Evolutionary conservation across 495 filamentous ascomycete genomes (phyloP).

Genomic region (Viridothelium virens): DNA sequence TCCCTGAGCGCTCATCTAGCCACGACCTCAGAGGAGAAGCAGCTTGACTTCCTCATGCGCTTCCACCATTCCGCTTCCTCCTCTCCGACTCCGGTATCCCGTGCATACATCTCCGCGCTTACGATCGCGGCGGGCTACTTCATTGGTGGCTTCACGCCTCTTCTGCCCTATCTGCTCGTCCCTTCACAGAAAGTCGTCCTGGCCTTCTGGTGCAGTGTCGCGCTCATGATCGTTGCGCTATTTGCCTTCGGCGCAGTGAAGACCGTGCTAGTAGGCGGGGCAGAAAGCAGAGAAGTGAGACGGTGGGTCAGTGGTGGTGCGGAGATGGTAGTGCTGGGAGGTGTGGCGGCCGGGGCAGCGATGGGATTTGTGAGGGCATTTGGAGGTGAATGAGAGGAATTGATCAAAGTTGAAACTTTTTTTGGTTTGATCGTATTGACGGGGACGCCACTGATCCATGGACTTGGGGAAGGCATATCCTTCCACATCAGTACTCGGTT

Average conservation of each 20-base stretch:
- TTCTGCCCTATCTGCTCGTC: constrained; percentile 73
- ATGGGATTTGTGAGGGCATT: constrained; percentile 58
- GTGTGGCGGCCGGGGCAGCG: constrained; percentile 55
- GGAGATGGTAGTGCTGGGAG: constrained; percentile 61
- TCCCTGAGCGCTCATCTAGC: constrained; percentile 9
- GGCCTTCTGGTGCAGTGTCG: constrained; percentile 62
- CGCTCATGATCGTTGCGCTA: constrained; percentile 58
- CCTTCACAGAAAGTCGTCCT: constrained; percentile 44
- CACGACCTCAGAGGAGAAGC: neutral
- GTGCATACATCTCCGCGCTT: constrained; percentile 33
- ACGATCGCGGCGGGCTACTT: constrained; percentile 65
- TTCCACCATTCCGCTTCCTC: constrained; percentile 14
- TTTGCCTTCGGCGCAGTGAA: constrained; percentile 69
- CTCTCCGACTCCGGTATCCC: neutral
- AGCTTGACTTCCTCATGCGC: constrained; percentile 25
- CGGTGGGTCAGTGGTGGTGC: constrained; percentile 43
- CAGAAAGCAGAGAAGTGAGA: constrained; percentile 37
- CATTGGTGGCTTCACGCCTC: constrained; percentile 61
- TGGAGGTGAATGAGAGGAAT: constrained; percentile 21
- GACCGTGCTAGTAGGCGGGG: constrained; percentile 47
- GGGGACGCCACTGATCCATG: too few species aligned
- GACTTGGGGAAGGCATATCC: too few species aligned
- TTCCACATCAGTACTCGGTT: too few species aligned
- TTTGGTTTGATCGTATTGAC: neutral
- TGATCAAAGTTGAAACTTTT: neutral